These are phyloP conservation scores for Cyphellophora europaea DNA, from an alignment of 2,329 filamentous ascomycete genomes.

Conservation along the genomic window DNA sequence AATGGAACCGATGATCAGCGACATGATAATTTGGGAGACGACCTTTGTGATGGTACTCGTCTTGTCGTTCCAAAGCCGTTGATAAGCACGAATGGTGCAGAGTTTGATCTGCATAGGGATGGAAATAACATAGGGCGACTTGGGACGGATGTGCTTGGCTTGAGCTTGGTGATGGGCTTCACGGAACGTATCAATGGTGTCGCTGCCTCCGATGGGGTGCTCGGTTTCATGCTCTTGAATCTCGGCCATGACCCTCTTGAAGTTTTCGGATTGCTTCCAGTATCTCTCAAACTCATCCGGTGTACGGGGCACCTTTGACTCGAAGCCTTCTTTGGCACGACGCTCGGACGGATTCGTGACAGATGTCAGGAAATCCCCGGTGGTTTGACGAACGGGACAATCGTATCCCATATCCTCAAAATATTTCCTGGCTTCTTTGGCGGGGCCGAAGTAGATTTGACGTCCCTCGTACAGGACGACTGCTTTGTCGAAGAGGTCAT, in stretches of 20 bases:
- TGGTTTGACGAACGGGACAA: slow-evolving; percentile 58
- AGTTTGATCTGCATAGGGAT: slow-evolving; percentile 62
- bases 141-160: not conserved
- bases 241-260: not conserved
- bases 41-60: slow-evolving; percentile 60
- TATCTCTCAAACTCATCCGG: slow-evolving; percentile 57
- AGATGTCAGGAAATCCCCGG: slow-evolving; percentile 60
- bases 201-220: not conserved
- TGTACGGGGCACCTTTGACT: slow-evolving; percentile 53
- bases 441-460: slow-evolving; percentile 66
- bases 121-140: slow-evolving; percentile 47
- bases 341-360: slow-evolving; percentile 58
- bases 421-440: slow-evolving; percentile 49
- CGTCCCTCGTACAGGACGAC: slow-evolving; percentile 66
- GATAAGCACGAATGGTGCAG: slow-evolving; percentile 73
- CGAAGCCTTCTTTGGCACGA: slow-evolving; percentile 46
- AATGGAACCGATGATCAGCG: slow-evolving; percentile 68
- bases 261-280: not conserved
- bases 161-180: not conserved
- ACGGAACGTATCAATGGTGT: not conserved
- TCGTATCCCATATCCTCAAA: slow-evolving; percentile 62
- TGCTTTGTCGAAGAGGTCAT: slow-evolving; percentile 63
- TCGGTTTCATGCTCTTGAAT: not conserved
- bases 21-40: slow-evolving; percentile 62
- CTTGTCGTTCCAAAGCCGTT: slow-evolving; percentile 66